Base-by-base conservation (phyloP, 2,329 filamentous ascomycete genomes). In the Pseudogymnoascus sp. region DNA sequence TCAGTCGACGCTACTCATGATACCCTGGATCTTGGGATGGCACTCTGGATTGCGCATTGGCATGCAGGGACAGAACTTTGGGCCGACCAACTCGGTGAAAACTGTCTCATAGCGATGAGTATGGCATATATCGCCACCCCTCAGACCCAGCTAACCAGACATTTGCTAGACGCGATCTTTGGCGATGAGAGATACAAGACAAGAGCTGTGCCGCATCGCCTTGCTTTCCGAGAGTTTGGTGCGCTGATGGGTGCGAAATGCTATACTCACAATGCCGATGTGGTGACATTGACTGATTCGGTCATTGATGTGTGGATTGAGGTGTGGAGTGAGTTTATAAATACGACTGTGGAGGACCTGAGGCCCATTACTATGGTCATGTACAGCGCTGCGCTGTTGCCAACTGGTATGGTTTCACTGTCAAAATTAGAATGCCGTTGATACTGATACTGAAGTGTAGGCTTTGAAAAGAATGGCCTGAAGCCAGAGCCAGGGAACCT, bases 1-100 rank as follows among this genome's bases (percentile, higher is more conserved):
- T 70, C 75, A 16, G 70, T 80, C 60, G 76, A 75, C 44, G 74
- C 78, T 2, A 82, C 80, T 28, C 71, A 69, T 3, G 83, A 85
- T 70, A 73, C 78, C 16, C 70, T 85, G n/a, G 83, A 86, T 68
- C 69, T 86, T 46, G 84, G 83, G 0, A 85, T 86, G 83, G 80
- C 81, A 1, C 69, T 86, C 25, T 86, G 83, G 83, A 79, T 79
- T 50, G 76, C 76, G 21, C 82, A 84, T 65, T 82, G 83, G 72
- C 78, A 79, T 64, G 71, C 70, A 0, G 75, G 75, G 2, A 70
- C 70, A 59, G 81, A 84, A 64, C 70, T 72, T 1, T 85, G 82
- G 82, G 80, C 82, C 2, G 67, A 67, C 2, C 66, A 70, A 4
- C 68, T 83, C 10, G 28, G 50, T 7, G 28, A 36, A 18, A 56